Evolutionary conservation across 257 asterid species (phyloP), one percentile per base, ranked within the genome.

Genomic region (Solanum piurae): DNA sequence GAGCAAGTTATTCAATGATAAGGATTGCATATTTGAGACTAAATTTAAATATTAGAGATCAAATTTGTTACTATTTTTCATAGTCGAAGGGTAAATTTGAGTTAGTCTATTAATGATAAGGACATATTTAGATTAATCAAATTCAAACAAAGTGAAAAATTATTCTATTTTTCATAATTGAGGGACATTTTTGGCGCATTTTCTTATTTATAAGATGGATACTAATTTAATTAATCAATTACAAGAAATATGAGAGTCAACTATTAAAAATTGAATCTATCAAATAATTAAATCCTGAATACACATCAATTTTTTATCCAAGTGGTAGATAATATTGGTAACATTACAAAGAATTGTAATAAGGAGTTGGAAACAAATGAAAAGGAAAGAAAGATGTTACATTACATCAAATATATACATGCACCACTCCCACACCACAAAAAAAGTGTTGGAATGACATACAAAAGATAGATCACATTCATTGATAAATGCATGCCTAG

Each of bases 401-500:
- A 80, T 46, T 46, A 80, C 37, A 80, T 46, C 66, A 46, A 55
- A 80, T 76, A 38, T 38, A 38, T 9, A 8, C 40, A 68, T 68
- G 74, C 75, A 44, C 14, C 84, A 25, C 60, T 44, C 83, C 84
- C 25, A 8, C 84, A 40, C 38, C 38, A 79, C 18, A 80, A 80
- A 80, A 80, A 80, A 7, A 7, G 64, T 44, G 9, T 27, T 79
- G 38, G 34, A 13, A 44, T 60, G 85, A 79, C 64, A 44, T 44
- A 21, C 58, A 76, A 38, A 52, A 46, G 85, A 46, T 80, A 46
- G 6, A 80, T 46, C 68, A 46, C 69, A 29, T 80, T 46, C 64
- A 79, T 42, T 44, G 37, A 40, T 16, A 18, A 79, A 79, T 80
- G 85, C 85, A 44, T 79, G 85, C 85, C 85, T 80, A 36, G 10